phyloP scores from a whole-genome alignment of 495 filamentous ascomycete genomes.

The Aspergillus nanangensis region DNA sequence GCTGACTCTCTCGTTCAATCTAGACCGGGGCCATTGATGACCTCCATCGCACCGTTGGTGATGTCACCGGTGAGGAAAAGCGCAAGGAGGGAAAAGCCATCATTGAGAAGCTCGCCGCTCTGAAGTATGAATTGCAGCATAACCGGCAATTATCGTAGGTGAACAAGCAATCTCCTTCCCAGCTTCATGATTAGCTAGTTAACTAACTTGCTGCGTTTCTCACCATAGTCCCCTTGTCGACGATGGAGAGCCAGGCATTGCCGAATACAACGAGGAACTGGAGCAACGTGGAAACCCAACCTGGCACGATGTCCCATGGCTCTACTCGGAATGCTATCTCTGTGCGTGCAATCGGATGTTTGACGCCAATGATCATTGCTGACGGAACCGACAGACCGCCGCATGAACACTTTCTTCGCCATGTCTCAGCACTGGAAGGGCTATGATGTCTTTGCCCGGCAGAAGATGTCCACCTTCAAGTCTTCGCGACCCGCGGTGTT shows the following conservation, averaged over 20 bases:
- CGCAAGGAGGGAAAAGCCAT: slow-evolving; percentile 80
- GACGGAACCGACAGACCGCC: slow-evolving; percentile 46
- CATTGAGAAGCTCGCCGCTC: slow-evolving; percentile 67
- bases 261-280: slow-evolving; percentile 84
- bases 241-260: slow-evolving; percentile 74
- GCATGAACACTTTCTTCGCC: slow-evolving; percentile 70
- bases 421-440: slow-evolving; percentile 80
- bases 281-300: slow-evolving; percentile 64
- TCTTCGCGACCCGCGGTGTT: slow-evolving; percentile 89
- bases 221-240: slow-evolving; percentile 68
- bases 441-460: slow-evolving; percentile 87
- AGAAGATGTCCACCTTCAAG: slow-evolving; percentile 90
- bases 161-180: not conserved
- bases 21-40: slow-evolving; percentile 96
- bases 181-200: not conserved
- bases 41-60: slow-evolving; percentile 66
- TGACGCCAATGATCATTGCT: slow-evolving; percentile 4
- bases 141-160: slow-evolving; percentile 75
- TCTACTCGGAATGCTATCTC: slow-evolving; percentile 91
- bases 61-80: slow-evolving; percentile 53
- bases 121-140: slow-evolving; percentile 97
- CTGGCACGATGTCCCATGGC: slow-evolving; percentile 84
- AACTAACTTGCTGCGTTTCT: not conserved
- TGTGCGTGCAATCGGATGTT: slow-evolving; percentile 56
- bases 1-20: slow-evolving; percentile 12